Evolutionary conservation across 1,284 basidiomycete species (phyloP), one percentile per base, ranked within the genome.

Genomic region (Fomes fomentarius): DNA sequence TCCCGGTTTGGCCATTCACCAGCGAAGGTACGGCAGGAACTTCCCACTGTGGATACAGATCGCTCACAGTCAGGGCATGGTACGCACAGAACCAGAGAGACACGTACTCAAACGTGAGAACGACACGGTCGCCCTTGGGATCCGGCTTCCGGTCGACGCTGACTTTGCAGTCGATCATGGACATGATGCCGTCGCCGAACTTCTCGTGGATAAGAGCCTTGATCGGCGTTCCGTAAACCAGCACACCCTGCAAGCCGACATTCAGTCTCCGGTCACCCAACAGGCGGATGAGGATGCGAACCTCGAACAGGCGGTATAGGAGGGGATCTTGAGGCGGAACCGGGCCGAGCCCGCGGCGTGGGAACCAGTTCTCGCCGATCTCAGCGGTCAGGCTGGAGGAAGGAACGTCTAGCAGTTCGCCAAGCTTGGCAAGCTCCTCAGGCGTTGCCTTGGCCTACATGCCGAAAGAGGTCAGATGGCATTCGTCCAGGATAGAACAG

Each of bases 161-260:
- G 38, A 93, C 81, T 57, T 83, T 83, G 72, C 92, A 94, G 69
- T 92, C 90, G 57, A 95, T 94, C 80, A 94, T 91, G 17, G 87
- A 91, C 91, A 94, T 93, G 63, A 94, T 94, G 4, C 93, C 91
- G 67, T 94, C 93, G 4, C 93, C 93, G 61, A 94, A 94, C 89
- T 94, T 94, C 73, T 94, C 92, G 61, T 93, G 87, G 45, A 94
- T 89, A 61, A 94, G 69, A n/a, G 91, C 86, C 76, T 92, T 92
- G 71, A 92, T 88, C 2, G 89, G 80, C 63, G 88, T 80, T 0
- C 93, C 92, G 63, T 94, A 94, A 0, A 94, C 92, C 42, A 93
- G 69, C 12, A 94, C 80, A 42, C 85, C 78, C 87, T 89, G 43
- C 25, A 26, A 15, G 37, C 10, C 10, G 37, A 24, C 3, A 25